phyloP scores from a whole-genome alignment of 2,329 filamentous ascomycete genomes.

The Nothopassalora personata region DNA sequence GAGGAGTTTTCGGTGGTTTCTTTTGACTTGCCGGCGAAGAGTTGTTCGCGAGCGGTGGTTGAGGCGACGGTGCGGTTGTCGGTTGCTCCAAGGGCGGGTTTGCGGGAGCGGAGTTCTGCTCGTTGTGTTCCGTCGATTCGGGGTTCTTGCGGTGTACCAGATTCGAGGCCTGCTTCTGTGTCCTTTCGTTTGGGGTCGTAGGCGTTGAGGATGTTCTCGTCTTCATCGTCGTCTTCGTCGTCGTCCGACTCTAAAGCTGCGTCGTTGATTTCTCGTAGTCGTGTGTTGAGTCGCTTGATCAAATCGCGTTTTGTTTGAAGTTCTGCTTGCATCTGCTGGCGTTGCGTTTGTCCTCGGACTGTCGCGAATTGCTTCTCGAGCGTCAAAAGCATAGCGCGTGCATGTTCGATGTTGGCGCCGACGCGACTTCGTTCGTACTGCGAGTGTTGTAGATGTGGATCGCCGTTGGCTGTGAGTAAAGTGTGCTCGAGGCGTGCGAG shows the following conservation, averaged over 20 bases:
- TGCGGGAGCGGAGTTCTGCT: constrained; percentile 24
- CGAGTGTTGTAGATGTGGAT: constrained; percentile 45
- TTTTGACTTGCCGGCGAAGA: constrained; percentile 32
- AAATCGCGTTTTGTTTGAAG: constrained; percentile 60
- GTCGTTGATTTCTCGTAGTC: constrained; percentile 63
- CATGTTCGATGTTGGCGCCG: constrained; percentile 63
- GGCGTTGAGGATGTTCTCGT: constrained; percentile 37
- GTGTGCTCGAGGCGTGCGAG: constrained; percentile 61
- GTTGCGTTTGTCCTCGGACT: constrained; percentile 55
- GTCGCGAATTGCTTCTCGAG: constrained; percentile 63
- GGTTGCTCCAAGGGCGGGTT: constrained; percentile 14
- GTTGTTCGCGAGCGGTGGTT: constrained; percentile 32
- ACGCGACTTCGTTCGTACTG: constrained; percentile 62
- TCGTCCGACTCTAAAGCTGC: constrained; percentile 41
- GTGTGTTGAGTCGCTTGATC: constrained; percentile 60
- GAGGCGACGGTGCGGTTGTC: constrained; percentile 29
- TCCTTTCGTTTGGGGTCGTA: constrained; percentile 39
- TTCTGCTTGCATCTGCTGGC: constrained; percentile 58
- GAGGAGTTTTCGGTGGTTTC: constrained; percentile 3
- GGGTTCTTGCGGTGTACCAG: constrained; percentile 14
- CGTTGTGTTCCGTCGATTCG: constrained; percentile 13
- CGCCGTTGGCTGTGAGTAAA: constrained; percentile 56
- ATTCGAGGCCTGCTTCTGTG: constrained; percentile 26
- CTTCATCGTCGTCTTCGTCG: constrained; percentile 36
- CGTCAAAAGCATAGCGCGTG: constrained; percentile 61